A percentile compares a stretch with the other conserved stretches of the same genome.
phyloP scores from a whole-genome alignment of 1,139 yeast genomes.

The Diutina mesorugosa region DNA sequence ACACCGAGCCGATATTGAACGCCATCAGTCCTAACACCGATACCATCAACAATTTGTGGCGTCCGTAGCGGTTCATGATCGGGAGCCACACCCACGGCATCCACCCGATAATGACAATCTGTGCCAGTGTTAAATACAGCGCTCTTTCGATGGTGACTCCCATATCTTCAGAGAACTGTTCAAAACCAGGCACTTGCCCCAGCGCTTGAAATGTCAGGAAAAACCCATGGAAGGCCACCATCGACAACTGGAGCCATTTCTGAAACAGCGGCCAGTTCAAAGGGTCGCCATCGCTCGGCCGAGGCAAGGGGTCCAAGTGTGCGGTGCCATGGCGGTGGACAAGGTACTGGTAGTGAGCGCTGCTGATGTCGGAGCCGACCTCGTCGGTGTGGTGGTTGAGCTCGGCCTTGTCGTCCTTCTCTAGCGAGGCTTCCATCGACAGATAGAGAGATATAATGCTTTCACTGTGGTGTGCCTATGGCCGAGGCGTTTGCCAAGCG shows the following conservation, averaged over 20 bases:
- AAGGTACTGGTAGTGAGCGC: not conserved
- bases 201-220: not conserved
- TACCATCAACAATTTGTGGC: not conserved
- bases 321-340: not conserved
- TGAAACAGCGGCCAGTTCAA: not conserved
- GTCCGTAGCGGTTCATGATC: not conserved
- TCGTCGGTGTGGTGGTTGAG: not conserved
- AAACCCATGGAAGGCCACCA: conserved; percentile 2
- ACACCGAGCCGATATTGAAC: not conserved
- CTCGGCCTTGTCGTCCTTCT: not conserved
- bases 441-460: no score
- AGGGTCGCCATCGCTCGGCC: not conserved
- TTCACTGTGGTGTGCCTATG: no score
- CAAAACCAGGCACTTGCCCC: conserved; percentile 1
- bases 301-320: not conserved
- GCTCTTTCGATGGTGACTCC: not conserved
- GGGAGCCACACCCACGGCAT: conserved; percentile 1
- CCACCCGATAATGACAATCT: not conserved
- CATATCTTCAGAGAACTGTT: not conserved
- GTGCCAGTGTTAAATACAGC: conserved; percentile 1
- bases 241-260: not conserved
- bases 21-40: conserved; percentile 2
- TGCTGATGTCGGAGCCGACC: not conserved
- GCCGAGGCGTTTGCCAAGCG: no score
- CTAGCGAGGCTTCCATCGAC: not conserved